phyloP scores from a whole-genome alignment of 2,329 filamentous ascomycete genomes.

The Aureobasidium sp. region DNA sequence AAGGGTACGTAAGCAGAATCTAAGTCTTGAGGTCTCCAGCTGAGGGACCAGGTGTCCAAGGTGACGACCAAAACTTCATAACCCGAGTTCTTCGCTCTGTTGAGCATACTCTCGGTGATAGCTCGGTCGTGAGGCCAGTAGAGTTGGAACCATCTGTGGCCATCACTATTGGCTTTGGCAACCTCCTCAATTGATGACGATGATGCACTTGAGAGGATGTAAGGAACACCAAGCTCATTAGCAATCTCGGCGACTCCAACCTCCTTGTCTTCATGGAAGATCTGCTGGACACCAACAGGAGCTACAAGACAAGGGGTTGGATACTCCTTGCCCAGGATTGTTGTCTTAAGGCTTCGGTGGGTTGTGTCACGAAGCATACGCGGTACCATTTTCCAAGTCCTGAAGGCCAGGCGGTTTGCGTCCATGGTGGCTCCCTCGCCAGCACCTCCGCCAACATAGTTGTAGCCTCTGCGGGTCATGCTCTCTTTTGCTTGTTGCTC shows the following conservation, averaged over 20 bases:
- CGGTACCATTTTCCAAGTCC: constrained; percentile 16
- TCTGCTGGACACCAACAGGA: constrained; percentile 60
- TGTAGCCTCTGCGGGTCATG: constrained; percentile 41
- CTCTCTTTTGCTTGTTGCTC: constrained; percentile 45
- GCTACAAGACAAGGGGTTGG: constrained; percentile 50
- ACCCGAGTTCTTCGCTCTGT: constrained; percentile 52
- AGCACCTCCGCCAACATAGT: constrained; percentile 27
- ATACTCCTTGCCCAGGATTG: constrained; percentile 16
- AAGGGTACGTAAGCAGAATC: constrained; percentile 5
- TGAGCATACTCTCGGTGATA: constrained; percentile 55
- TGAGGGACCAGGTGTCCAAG: constrained; percentile 60
- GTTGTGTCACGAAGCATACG: constrained; percentile 13
- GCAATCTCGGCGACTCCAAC: constrained; percentile 56
- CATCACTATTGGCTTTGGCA: constrained; percentile 44
- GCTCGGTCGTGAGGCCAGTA: constrained; percentile 63
- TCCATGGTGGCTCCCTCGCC: constrained; percentile 24
- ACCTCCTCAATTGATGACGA: constrained; percentile 59
- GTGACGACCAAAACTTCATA: constrained; percentile 63
- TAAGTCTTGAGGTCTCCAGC: constrained; percentile 50
- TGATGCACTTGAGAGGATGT: constrained; percentile 58
- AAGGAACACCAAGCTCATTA: constrained; percentile 52
- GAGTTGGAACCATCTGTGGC: constrained; percentile 61
- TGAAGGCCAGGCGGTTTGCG: constrained; percentile 20
- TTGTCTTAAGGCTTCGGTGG: constrained; percentile 14
- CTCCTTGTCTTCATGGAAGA: constrained; percentile 60